A percentile compares a stretch with the other conserved stretches of the same genome.
Evolutionary conservation across 2,329 filamentous ascomycete genomes (phyloP).

Genomic region (Microdochium trichocladiopsis): DNA sequence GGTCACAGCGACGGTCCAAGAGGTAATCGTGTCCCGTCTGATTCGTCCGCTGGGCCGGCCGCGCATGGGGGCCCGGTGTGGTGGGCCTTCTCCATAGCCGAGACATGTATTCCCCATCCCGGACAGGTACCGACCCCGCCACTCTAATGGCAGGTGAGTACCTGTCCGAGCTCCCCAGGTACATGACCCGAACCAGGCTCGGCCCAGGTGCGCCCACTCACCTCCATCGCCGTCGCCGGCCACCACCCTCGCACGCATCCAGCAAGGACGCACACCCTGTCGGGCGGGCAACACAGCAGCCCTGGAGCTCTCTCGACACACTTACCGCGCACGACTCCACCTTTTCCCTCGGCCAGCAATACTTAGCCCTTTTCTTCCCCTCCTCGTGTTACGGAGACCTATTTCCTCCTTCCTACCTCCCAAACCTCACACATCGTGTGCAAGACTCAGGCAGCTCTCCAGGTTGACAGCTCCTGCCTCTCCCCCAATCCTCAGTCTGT

Average conservation of each 20-base stretch:
- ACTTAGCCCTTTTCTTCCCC: not conserved
- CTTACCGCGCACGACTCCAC: not conserved
- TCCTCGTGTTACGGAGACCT: not conserved
- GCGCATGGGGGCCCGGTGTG: conserved; percentile 5
- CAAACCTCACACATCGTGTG: not conserved
- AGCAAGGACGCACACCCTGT: not conserved
- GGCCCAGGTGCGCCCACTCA: not conserved
- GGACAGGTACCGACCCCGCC: not conserved
- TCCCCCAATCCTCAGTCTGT: conserved; percentile 3
- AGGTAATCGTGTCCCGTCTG: conserved; percentile 19
- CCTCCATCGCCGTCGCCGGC: not conserved
- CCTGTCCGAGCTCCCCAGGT: not conserved
- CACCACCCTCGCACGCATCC: conserved; percentile 1
- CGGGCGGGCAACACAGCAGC: not conserved
- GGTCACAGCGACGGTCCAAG: conserved; percentile 14
- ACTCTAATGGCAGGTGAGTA: not conserved
- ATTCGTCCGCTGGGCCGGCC: conserved; percentile 24
- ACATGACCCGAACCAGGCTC: not conserved
- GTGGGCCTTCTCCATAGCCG: conserved; percentile 12
- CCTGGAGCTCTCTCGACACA: not conserved
- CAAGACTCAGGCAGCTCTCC: not conserved
- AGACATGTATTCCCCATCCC: not conserved
- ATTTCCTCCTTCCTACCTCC: not conserved
- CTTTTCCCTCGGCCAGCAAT: not conserved
- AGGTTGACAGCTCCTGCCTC: not conserved